These are phyloP conservation scores for Candida glaebosa DNA, from an alignment of 805 yeast species.

Conservation along the genomic window DNA sequence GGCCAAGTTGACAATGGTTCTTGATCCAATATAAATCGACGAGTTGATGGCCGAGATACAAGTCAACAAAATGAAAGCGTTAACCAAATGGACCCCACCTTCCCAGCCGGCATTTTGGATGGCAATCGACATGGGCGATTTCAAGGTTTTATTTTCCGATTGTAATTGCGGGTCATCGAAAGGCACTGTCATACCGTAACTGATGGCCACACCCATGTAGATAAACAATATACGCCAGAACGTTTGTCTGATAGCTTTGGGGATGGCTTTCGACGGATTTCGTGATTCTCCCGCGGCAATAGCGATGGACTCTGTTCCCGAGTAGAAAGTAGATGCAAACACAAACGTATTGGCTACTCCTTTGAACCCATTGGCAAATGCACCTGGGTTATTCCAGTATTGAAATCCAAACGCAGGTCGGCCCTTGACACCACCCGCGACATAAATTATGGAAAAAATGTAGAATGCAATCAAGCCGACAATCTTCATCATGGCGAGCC, in stretches of 20 bases:
- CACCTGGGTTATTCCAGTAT: constrained; percentile 43
- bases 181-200: constrained; percentile 59
- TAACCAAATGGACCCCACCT: constrained; percentile 49
- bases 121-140: constrained; percentile 43
- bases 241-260: constrained; percentile 54
- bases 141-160: constrained; percentile 38
- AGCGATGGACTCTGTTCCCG: constrained; percentile 57
- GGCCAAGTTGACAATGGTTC: constrained; percentile 65
- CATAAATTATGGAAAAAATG: constrained; percentile 45
- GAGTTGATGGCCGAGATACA: constrained; percentile 69
- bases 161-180: constrained; percentile 43
- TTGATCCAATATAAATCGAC: constrained; percentile 64
- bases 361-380: constrained; percentile 46
- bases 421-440: constrained; percentile 43
- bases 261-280: constrained; percentile 56
- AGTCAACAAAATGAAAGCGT: constrained; percentile 60
- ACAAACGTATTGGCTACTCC: constrained; percentile 57
- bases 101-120: constrained; percentile 39
- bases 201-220: constrained; percentile 51
- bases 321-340: constrained; percentile 56
- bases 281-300: constrained; percentile 60
- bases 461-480: constrained; percentile 47
- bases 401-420: constrained; percentile 37
- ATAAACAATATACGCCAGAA: constrained; percentile 52
- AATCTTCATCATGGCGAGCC: constrained; percentile 49